Conservation (phyloP, 2,329 filamentous ascomycete species). For the Torrubiella hemipterigena region DNA sequence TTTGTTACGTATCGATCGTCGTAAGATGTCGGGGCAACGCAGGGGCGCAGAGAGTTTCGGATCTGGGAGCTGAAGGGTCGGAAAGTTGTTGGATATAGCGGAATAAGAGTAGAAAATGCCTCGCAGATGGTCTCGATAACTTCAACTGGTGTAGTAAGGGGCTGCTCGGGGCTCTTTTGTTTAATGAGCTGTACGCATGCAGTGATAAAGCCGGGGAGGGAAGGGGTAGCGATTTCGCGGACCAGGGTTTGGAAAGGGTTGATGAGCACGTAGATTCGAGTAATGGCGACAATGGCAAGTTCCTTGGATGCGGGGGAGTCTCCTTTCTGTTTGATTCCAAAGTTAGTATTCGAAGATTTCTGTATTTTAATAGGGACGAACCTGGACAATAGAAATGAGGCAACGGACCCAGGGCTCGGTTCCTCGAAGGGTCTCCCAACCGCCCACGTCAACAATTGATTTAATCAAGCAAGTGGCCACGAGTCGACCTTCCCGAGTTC, state of each 20-base stretch:
- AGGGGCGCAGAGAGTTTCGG: slow-evolving; percentile 42
- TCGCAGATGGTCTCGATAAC: slow-evolving; percentile 59
- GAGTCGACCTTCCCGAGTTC: slow-evolving; percentile 63
- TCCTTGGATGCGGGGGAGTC: slow-evolving; percentile 67
- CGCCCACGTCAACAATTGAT: slow-evolving; percentile 67
- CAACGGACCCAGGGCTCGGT: slow-evolving; percentile 65
- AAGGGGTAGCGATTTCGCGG: slow-evolving; percentile 79
- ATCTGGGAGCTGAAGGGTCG: slow-evolving; percentile 64
- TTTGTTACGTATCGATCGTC: slow-evolving; percentile 35
- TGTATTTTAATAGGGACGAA: slow-evolving; percentile 19
- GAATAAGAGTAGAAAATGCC: slow-evolving; percentile 59
- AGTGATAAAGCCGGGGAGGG: slow-evolving; percentile 60
- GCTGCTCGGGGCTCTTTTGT: slow-evolving; percentile 20
- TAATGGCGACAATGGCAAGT: slow-evolving; percentile 63
- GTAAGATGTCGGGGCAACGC: slow-evolving; percentile 53
- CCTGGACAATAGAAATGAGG: slow-evolving; percentile 63
- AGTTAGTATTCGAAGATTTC: slow-evolving; percentile 10
- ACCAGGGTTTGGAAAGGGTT: slow-evolving; percentile 73
- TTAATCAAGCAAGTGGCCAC: slow-evolving; percentile 70
- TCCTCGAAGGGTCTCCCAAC: slow-evolving; percentile 68
- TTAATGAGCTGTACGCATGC: slow-evolving; percentile 58
- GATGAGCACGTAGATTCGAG: slow-evolving; percentile 72
- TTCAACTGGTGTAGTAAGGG: too few relatives aligned
- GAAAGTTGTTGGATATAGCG: slow-evolving; percentile 74
- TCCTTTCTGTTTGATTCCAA: slow-evolving; percentile 59